phyloP scores from a whole-genome alignment of 1,139 yeast species.

The Blastobotrys illinoisensis region DNA sequence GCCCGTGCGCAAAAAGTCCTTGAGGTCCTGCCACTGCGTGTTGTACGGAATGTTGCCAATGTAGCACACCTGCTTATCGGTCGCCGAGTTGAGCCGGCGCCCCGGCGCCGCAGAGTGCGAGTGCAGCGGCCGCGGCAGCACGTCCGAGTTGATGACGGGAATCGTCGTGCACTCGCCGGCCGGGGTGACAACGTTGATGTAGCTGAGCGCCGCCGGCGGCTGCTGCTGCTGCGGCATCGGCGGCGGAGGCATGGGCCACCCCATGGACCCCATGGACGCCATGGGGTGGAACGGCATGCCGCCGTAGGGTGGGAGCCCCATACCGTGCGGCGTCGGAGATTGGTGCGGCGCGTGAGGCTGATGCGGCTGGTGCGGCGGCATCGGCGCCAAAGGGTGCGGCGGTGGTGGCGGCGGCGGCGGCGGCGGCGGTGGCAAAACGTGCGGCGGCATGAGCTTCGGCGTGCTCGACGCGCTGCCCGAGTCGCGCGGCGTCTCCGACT shows the following conservation, averaged over 20 bases:
- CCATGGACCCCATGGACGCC: too few species aligned
- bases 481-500: not conserved
- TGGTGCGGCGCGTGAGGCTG: not conserved
- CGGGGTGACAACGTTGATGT: not conserved
- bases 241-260: not conserved
- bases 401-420: slow-evolving; percentile 3
- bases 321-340: not conserved
- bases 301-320: not conserved
- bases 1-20: slow-evolving; percentile 42
- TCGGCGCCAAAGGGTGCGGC: not conserved
- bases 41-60: slow-evolving; percentile 56
- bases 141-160: not conserved
- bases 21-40: slow-evolving; percentile 52
- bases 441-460: too few species aligned
- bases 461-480: not conserved
- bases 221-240: not conserved
- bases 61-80: slow-evolving; percentile 41
- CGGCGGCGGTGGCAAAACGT: not conserved
- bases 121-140: not conserved
- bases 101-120: not conserved
- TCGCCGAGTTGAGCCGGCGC: slow-evolving; percentile 5
- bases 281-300: slow-evolving; percentile 1
- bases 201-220: not conserved
- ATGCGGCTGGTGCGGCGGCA: not conserved
- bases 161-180: not conserved